Conservation (phyloP, 1,284 basidiomycete genomes). For the Earliella scabrosa region DNA sequence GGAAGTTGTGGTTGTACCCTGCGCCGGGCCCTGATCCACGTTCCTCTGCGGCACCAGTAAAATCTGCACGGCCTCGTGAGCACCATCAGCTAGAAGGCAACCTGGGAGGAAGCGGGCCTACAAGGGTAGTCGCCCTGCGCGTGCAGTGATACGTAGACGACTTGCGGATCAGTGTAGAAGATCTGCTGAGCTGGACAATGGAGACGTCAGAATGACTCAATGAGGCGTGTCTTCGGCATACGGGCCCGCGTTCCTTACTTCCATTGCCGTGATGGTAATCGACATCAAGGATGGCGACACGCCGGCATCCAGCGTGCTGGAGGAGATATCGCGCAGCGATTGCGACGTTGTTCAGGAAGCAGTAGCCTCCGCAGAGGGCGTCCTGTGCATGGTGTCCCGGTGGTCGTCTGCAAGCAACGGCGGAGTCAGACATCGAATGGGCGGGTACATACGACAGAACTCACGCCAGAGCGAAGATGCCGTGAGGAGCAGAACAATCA, state of each 20-base stretch:
- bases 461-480: slow-evolving; percentile 37
- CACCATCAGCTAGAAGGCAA: neutral
- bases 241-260: slow-evolving; percentile 23
- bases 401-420: slow-evolving; percentile 31
- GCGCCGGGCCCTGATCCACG: slow-evolving; percentile 33
- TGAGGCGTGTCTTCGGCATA: neutral
- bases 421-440: neutral
- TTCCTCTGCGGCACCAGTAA: slow-evolving; percentile 38
- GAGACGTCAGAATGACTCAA: neutral
- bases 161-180: slow-evolving; percentile 39
- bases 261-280: slow-evolving; percentile 48
- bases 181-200: slow-evolving; percentile 34
- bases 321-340: slow-evolving; percentile 38
- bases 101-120: slow-evolving; percentile 20
- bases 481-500: neutral
- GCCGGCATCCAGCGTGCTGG: neutral
- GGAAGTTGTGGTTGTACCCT: slow-evolving; percentile 37
- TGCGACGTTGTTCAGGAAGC: slow-evolving; percentile 41
- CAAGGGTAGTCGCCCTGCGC: slow-evolving; percentile 42
- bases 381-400: slow-evolving; percentile 42
- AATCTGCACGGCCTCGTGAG: slow-evolving; percentile 29
- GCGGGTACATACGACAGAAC: slow-evolving; percentile 1
- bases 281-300: slow-evolving; percentile 41
- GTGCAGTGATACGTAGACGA: slow-evolving; percentile 42
- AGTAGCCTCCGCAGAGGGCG: slow-evolving; percentile 41